Percentiles rank a stretch among this genome's conserved stretches.
Conservation (phyloP, 1,139 yeast species). For the Geotrichum klebahnii region DNA sequence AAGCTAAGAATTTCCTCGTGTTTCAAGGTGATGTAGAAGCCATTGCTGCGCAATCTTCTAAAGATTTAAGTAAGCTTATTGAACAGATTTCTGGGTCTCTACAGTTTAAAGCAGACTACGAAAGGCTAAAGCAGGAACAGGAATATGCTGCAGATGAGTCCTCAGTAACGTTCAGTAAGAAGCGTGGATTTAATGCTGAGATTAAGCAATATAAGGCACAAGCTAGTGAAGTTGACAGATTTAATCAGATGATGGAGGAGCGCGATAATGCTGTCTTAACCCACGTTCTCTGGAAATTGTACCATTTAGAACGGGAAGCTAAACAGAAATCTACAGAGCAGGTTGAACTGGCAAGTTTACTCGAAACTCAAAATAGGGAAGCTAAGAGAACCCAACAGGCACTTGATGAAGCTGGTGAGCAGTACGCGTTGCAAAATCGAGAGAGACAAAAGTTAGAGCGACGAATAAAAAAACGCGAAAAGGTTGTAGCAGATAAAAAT, state of each 20-base stretch:
- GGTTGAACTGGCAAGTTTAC: slow-evolving; percentile 15
- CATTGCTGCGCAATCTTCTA: slow-evolving; percentile 82
- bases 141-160: slow-evolving; percentile 56
- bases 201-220: slow-evolving; percentile 77
- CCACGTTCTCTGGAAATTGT: slow-evolving; percentile 61
- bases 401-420: slow-evolving; percentile 21
- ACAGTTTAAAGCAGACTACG: slow-evolving; percentile 66
- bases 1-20: slow-evolving; percentile 87
- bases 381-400: slow-evolving; percentile 20
- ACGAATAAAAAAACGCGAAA: slow-evolving; percentile 42
- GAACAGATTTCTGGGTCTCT: slow-evolving; percentile 83
- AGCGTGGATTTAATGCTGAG: slow-evolving; percentile 70
- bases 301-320: slow-evolving; percentile 47
- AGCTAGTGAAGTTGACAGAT: slow-evolving; percentile 64
- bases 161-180: slow-evolving; percentile 62
- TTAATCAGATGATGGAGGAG: slow-evolving; percentile 52
- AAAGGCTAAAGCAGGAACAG: slow-evolving; percentile 58
- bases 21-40: slow-evolving; percentile 97
- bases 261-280: slow-evolving; percentile 46
- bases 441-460: slow-evolving; percentile 44
- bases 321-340: slow-evolving; percentile 9
- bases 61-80: slow-evolving; percentile 65
- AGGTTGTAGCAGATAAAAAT: slow-evolving; percentile 46
- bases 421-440: slow-evolving; percentile 47
- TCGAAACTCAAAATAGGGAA: slow-evolving; percentile 32